These are phyloP conservation scores for Apiospora malaysiana DNA, from an alignment of 2,329 filamentous ascomycete species.

Conservation along the genomic window DNA sequence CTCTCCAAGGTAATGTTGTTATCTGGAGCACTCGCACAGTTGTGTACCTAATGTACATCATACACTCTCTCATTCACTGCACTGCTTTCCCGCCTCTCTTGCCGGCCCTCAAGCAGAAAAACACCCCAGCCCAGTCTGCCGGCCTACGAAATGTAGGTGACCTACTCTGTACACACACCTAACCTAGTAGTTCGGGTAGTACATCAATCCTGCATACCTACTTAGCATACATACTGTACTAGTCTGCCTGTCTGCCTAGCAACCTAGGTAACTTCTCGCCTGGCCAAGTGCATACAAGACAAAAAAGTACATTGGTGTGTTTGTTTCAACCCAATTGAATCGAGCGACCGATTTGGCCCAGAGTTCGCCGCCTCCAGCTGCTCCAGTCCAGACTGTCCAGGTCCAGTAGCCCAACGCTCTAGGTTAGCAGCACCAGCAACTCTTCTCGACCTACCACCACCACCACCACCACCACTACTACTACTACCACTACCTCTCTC, in stretches of 20 bases:
- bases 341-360: constrained; percentile 11
- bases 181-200: too few relatives aligned
- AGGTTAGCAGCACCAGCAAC: constrained; percentile 12
- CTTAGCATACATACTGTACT: not conserved
- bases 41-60: too few relatives aligned
- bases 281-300: not conserved
- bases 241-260: not conserved
- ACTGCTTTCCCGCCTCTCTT: not conserved
- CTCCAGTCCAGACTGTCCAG: not conserved
- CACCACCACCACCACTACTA: not conserved
- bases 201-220: too few relatives aligned
- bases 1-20: too few relatives aligned
- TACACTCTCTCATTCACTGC: too few relatives aligned
- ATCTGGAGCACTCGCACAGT: too few relatives aligned
- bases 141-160: not conserved
- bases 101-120: not conserved
- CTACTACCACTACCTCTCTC: constrained; percentile 7
- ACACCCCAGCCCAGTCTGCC: not conserved
- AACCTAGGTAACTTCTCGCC: not conserved
- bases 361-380: constrained; percentile 14
- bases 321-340: constrained; percentile 3
- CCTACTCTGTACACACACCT: not conserved
- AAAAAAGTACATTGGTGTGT: not conserved
- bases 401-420: constrained; percentile 16
- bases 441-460: constrained; percentile 4